These are phyloP conservation scores for Trichopus zeylanicus DNA, from an alignment of 116 monocot species.

Conservation along the genomic window DNA sequence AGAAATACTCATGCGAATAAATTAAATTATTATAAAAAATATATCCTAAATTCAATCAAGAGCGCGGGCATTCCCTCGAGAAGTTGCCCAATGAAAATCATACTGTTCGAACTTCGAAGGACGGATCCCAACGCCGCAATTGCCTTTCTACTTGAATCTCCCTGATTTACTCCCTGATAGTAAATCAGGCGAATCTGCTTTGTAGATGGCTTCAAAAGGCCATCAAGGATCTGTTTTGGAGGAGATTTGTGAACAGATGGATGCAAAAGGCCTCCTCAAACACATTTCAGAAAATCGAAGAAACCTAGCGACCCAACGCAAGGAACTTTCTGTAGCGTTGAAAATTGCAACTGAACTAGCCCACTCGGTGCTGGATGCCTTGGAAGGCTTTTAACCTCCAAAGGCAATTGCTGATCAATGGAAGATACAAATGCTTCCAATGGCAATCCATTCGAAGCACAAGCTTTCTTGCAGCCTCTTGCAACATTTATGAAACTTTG, in stretches of 20 bases:
- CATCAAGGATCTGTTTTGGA: conserved; percentile 38
- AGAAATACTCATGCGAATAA: no score
- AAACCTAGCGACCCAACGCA: conserved; percentile 21
- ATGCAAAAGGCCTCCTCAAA: conserved; percentile 59
- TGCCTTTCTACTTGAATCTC: conserved; percentile 21
- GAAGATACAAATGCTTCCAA: conserved; percentile 57
- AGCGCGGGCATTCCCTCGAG: no score
- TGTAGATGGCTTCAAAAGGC: conserved; percentile 17
- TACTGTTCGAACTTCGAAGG: conserved; percentile 19
- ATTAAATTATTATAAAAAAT: no score
- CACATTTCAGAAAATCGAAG: conserved; percentile 51
- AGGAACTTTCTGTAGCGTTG: conserved; percentile 47
- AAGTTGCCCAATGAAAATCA: no score
- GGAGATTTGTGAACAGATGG: conserved; percentile 64
- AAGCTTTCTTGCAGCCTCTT: conserved; percentile 60
- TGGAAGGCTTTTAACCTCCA: conserved; percentile 48
- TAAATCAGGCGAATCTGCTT: conserved; percentile 21
- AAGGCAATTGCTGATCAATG: conserved; percentile 60
- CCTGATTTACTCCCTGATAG: conserved; percentile 23
- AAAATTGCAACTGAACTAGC: conserved; percentile 57
- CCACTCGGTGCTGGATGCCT: conserved; percentile 54
- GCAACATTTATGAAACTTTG: conserved; percentile 55
- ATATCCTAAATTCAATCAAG: no score
- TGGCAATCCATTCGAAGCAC: conserved; percentile 65
- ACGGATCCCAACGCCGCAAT: conserved; percentile 20